Conservation (phyloP, 116 monocot species). For the Dioscorea cayenensis region DNA sequence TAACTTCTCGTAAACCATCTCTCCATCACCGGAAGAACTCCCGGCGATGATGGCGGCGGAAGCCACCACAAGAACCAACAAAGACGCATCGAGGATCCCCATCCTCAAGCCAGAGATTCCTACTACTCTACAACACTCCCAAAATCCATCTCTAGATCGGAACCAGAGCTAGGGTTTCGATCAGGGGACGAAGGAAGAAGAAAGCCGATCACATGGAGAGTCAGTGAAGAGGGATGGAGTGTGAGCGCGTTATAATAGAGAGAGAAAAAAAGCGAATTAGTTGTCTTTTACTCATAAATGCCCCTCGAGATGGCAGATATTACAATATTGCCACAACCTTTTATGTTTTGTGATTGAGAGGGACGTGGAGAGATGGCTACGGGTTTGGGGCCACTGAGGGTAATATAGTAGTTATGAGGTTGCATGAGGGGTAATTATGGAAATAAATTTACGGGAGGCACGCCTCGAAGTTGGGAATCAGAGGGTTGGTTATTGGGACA, state of each 20-base stretch:
- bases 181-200: neutral
- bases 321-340: constrained; percentile 5
- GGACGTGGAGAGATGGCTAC: neutral
- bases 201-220: neutral
- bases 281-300: no score
- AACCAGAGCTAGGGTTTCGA: neutral
- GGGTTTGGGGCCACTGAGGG: neutral
- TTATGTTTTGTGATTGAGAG: neutral
- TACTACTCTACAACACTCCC: neutral
- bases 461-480: neutral
- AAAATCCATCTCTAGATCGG: neutral
- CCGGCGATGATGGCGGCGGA: neutral
- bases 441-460: neutral
- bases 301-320: neutral
- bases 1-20: neutral
- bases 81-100: neutral
- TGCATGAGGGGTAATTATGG: neutral
- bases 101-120: neutral
- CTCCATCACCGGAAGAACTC: neutral
- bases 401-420: neutral
- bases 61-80: neutral
- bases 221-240: neutral
- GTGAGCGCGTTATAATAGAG: neutral
- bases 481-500: neutral
- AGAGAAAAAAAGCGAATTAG: no score